Conservation (phyloP, 306 rosid genomes). For the Vigna nakashimae region DNA sequence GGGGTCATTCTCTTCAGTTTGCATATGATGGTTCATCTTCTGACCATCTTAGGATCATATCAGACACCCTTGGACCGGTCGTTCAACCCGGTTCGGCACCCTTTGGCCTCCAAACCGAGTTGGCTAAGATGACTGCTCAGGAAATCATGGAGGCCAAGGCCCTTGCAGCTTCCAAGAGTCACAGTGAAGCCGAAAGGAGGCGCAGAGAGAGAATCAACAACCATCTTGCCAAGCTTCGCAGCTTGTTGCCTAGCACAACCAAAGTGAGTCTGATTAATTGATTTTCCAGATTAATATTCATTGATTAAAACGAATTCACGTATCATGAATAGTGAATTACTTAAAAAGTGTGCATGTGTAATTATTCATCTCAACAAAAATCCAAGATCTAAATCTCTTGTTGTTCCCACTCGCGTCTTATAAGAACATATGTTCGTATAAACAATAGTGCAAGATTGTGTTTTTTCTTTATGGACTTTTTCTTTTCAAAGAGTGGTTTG, state of each 20-base stretch:
- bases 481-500: conserved; percentile 9
- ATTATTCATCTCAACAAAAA: conserved; percentile 7
- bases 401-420: neutral
- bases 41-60: conserved; percentile 78
- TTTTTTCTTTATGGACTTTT: conserved; percentile 27
- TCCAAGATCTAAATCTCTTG: conserved; percentile 15
- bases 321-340: neutral
- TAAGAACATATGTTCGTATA: neutral
- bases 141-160: conserved; percentile 99
- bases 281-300: neutral
- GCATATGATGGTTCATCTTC: conserved; percentile 68
- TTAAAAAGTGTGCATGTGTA: neutral
- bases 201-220: conserved; percentile 97
- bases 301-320: too few species aligned
- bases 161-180: conserved; percentile 93
- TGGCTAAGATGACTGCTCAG: conserved; percentile 87
- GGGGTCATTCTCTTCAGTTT: conserved; percentile 68
- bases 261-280: conserved; percentile 67
- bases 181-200: conserved; percentile 96
- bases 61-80: conserved; percentile 68
- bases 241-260: conserved; percentile 92
- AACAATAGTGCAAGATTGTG: conserved; percentile 10
- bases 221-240: conserved; percentile 88
- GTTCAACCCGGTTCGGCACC: conserved; percentile 70
- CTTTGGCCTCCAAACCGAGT: conserved; percentile 85